Base-by-base conservation (phyloP, 257 asterid species). In the Nemophila menziesii region DNA sequence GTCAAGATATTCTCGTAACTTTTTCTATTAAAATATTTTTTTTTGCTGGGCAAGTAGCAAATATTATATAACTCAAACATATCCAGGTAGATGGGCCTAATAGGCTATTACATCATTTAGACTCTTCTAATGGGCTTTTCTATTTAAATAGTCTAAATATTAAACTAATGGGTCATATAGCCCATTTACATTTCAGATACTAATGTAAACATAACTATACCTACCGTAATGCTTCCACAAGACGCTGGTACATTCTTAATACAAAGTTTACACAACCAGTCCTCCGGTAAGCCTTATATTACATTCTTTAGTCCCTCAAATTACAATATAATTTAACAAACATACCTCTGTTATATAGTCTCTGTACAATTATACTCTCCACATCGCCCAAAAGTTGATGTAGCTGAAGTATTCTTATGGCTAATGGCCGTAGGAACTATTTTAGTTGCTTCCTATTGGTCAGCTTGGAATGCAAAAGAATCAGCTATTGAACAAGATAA, bases 1-100 rank as follows among this genome's bases (percentile, higher is more conserved):
- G 96, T 71, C 99, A 90, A 70, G 94, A 90, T 69, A 82, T 90
- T 58, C 94, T 90, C 55, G 99, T 90, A 79, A 70, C n/a, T n/a
- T n/a, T n/a, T n/a, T n/a, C n/a, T n/a, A n/a, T n/a, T n/a, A n/a
- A n/a, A n/a, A n/a, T n/a, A n/a, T n/a, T n/a, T n/a, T n/a, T n/a
- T n/a, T n/a, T n/a, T n/a, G n/a, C n/a, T n/a, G n/a, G n/a, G n/a
- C n/a, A n/a, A n/a, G n/a, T n/a, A n/a, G n/a, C n/a, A n/a, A n/a
- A n/a, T n/a, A n/a, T n/a, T n/a, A n/a, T n/a, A n/a, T n/a, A n/a
- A n/a, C n/a, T n/a, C n/a, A n/a, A n/a, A n/a, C n/a, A n/a, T n/a
- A n/a, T n/a, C n/a, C n/a, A n/a, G n/a, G n/a, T n/a, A n/a, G n/a
- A n/a, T n/a, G n/a, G n/a, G n/a, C n/a, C n/a, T n/a, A n/a, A n/a